Conservation (phyloP, 495 filamentous ascomycete species). For the Ramalina intermedia region DNA sequence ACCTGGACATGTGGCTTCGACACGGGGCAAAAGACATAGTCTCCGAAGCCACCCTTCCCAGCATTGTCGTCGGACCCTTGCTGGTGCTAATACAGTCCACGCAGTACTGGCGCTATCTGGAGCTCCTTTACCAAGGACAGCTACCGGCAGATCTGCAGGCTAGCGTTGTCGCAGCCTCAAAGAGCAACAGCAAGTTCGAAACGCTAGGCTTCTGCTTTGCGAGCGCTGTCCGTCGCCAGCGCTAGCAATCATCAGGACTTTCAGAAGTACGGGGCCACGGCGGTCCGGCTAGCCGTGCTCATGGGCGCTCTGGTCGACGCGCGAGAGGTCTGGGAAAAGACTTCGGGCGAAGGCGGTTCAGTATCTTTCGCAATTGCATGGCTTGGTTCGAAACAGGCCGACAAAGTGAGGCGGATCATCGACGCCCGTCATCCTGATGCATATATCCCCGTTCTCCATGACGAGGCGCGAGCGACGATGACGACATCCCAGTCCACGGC, state of each 20-base stretch:
- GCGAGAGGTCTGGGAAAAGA: constrained; percentile 17
- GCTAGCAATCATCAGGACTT: constrained; percentile 15
- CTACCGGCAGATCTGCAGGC: constrained; percentile 1
- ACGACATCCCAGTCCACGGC: constrained; percentile 1
- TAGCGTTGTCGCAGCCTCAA: constrained; percentile 3
- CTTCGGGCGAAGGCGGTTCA: constrained; percentile 5
- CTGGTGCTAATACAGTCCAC: constrained; percentile 20
- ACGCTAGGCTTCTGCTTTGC: constrained; percentile 32
- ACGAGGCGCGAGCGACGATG: constrained; percentile 12
- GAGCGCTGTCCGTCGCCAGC: constrained; percentile 24
- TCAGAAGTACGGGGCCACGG: constrained; percentile 23
- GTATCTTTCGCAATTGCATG: constrained; percentile 18
- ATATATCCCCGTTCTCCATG: constrained; percentile 9
- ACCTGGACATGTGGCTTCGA: constrained; percentile 6
- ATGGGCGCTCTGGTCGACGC: constrained; percentile 30
- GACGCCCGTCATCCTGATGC: constrained; percentile 4
- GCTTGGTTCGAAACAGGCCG: constrained; percentile 11
- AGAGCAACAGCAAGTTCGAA: constrained; percentile 13
- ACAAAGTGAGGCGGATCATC: constrained; percentile 12
- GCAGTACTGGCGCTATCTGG: constrained; percentile 17
- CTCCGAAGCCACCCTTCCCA: constrained; percentile 12
- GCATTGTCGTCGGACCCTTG: constrained; percentile 19
- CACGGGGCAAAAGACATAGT: neutral
- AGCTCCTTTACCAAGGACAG: neutral
- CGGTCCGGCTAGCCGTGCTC: constrained; percentile 25